Conservation (phyloP, 345 rosid species). For the Mallotus nudiflorus region DNA sequence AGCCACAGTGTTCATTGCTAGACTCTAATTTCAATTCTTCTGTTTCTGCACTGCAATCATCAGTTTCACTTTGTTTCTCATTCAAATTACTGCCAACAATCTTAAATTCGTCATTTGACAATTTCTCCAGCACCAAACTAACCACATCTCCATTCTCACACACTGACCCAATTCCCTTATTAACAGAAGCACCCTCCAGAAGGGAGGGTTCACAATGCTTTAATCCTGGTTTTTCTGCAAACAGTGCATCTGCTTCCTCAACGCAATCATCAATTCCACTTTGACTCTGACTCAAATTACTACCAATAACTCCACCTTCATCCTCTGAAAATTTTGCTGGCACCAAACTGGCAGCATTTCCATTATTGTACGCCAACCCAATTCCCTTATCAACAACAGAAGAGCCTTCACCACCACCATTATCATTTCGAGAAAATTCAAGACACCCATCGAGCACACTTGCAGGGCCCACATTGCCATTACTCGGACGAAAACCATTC, state of each 20-base stretch:
- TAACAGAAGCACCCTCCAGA: not conserved
- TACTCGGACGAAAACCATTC: slow-evolving; percentile 25
- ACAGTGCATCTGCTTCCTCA: slow-evolving; percentile 10
- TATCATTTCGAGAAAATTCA: slow-evolving; percentile 20
- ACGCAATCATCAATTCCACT: slow-evolving; percentile 11
- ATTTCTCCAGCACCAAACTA: slow-evolving; percentile 8
- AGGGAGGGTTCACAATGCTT: slow-evolving; percentile 16
- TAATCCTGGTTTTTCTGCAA: slow-evolving; percentile 18
- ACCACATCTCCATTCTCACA: slow-evolving; percentile 12
- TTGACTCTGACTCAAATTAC: slow-evolving; percentile 10
- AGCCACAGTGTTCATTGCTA: slow-evolving; percentile 7
- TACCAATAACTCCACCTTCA: not conserved
- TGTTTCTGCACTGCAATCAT: slow-evolving; percentile 13
- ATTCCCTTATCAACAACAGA: not conserved
- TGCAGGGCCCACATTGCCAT: slow-evolving; percentile 25
- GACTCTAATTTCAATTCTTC: slow-evolving; percentile 16
- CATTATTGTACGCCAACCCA: slow-evolving; percentile 7
- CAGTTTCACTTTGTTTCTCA: slow-evolving; percentile 6
- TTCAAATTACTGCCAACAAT: slow-evolving; percentile 7
- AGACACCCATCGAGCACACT: slow-evolving; percentile 23
- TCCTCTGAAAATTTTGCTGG: slow-evolving; percentile 14
- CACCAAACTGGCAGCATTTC: slow-evolving; percentile 10
- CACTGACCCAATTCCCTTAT: not conserved
- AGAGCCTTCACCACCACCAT: slow-evolving; percentile 1
- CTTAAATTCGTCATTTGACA: slow-evolving; percentile 9